phyloP scores from a whole-genome alignment of 1,284 basidiomycete species.

The Flammula alnicola region DNA sequence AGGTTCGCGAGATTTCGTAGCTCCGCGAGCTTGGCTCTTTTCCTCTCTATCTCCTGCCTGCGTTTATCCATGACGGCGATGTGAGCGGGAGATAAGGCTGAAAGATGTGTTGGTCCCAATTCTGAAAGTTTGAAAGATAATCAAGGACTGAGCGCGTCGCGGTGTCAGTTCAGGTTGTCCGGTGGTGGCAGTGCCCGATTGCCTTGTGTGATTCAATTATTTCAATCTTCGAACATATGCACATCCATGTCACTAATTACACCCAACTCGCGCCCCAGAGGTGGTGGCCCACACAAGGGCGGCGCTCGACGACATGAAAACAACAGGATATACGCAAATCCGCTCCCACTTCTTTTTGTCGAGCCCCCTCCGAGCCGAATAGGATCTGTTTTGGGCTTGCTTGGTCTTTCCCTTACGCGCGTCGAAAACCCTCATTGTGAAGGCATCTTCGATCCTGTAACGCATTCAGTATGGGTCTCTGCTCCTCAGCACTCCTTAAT shows the following conservation, averaged over 20 bases:
- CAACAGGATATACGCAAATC: conserved; percentile 67
- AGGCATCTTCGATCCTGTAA: conserved; percentile 74
- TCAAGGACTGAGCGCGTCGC: conserved; percentile 7
- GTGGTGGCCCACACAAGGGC: conserved; percentile 47
- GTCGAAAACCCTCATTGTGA: conserved; percentile 66
- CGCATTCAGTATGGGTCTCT: conserved; percentile 82
- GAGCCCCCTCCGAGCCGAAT: conserved; percentile 44
- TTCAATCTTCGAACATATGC: too few relatives aligned
- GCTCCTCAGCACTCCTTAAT: conserved; percentile 63
- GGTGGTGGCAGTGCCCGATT: too few relatives aligned
- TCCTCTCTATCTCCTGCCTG: conserved; percentile 87
- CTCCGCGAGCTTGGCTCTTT: conserved; percentile 87
- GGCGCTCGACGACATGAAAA: conserved; percentile 62
- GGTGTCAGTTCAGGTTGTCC: too few relatives aligned
- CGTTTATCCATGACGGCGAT: conserved; percentile 50
- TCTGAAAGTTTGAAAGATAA: too few relatives aligned
- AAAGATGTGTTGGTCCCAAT: too few relatives aligned
- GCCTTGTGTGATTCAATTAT: too few relatives aligned
- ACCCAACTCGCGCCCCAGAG: conserved; percentile 40
- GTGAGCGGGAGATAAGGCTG: too few relatives aligned
- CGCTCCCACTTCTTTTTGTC: conserved; percentile 63
- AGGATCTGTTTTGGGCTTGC: conserved; percentile 53
- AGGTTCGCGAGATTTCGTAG: conserved; percentile 78
- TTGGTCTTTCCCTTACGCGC: conserved; percentile 53
- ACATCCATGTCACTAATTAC: conserved; percentile 51